Conservation (phyloP, 2,329 filamentous ascomycete genomes). For the Phyllosticta ampelicida region DNA sequence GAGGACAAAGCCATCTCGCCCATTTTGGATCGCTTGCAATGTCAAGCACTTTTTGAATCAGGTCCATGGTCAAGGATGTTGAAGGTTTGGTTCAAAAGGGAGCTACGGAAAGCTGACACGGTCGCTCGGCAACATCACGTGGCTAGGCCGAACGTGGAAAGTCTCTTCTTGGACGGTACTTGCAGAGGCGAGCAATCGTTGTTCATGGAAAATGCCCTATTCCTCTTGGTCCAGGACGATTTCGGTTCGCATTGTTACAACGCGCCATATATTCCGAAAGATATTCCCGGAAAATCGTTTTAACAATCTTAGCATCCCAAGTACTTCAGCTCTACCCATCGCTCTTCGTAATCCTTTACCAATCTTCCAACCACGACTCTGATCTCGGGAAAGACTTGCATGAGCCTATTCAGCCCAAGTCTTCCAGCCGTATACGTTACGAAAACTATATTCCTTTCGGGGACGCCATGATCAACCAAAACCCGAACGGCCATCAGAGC, state of each 20-base stretch:
- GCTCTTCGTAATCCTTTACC: conserved; percentile 68
- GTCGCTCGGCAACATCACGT: not conserved
- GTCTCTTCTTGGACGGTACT: not conserved
- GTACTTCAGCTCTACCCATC: conserved; percentile 86
- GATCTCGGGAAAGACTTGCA: conserved; percentile 79
- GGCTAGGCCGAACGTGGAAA: not conserved
- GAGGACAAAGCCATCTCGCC: conserved; percentile 52
- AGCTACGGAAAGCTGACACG: not conserved
- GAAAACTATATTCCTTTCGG: conserved; percentile 74
- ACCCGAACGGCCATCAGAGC: conserved; percentile 91
- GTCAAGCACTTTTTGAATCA: conserved; percentile 23
- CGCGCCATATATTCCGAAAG: not conserved
- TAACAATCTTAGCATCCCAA: conserved; percentile 59
- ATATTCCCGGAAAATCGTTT: not conserved
- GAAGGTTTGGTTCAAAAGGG: not conserved
- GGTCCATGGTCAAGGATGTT: conserved; percentile 21
- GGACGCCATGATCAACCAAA: conserved; percentile 86
- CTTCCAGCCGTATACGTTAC: conserved; percentile 86
- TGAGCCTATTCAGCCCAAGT: conserved; percentile 71
- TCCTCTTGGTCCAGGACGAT: no score
- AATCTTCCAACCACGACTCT: conserved; percentile 77
- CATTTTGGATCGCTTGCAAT: conserved; percentile 45
- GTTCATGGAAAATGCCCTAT: no score
- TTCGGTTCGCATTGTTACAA: no score
- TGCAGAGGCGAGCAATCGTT: not conserved